Conservation (phyloP, 163 green algal species). For the Scenedesmus sp. region DNA sequence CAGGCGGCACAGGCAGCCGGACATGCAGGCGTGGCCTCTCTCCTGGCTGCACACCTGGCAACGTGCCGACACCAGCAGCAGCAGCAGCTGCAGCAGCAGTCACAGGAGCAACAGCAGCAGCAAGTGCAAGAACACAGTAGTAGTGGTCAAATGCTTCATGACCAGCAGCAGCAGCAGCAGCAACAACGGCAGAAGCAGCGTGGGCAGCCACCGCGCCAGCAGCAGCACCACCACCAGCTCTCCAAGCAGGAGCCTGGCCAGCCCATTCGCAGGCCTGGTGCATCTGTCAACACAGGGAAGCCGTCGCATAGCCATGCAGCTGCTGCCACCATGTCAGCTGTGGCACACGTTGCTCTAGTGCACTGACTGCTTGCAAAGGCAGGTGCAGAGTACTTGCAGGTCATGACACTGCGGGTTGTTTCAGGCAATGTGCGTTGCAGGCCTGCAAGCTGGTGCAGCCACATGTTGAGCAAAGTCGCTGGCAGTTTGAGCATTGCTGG, state of each 20-base stretch:
- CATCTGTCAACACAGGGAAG: neutral
- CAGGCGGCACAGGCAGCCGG: conserved; percentile 28
- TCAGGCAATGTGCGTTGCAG: too few relatives aligned
- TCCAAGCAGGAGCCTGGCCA: neutral
- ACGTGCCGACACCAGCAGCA: neutral
- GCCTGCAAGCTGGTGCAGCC: too few relatives aligned
- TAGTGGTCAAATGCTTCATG: neutral
- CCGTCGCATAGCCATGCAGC: neutral
- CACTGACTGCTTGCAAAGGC: neutral
- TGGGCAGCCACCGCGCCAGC: neutral
- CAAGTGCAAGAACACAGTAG: neutral
- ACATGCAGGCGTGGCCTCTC: neutral
- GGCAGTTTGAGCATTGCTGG: too few relatives aligned
- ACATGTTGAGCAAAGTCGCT: too few relatives aligned
- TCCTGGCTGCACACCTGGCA: conserved; percentile 14
- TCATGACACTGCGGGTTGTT: too few relatives aligned
- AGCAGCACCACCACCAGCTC: neutral
- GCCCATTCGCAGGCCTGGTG: neutral
- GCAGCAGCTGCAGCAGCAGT: conserved; percentile 12
- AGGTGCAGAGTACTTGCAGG: too few relatives aligned
- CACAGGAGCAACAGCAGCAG: conserved; percentile 7
- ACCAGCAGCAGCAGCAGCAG: neutral
- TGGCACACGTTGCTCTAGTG: neutral
- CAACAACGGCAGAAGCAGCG: neutral
- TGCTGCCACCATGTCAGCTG: neutral